Conservation (phyloP, 2,329 filamentous ascomycete species). For the Monilinia vaccinii-corymbosi region DNA sequence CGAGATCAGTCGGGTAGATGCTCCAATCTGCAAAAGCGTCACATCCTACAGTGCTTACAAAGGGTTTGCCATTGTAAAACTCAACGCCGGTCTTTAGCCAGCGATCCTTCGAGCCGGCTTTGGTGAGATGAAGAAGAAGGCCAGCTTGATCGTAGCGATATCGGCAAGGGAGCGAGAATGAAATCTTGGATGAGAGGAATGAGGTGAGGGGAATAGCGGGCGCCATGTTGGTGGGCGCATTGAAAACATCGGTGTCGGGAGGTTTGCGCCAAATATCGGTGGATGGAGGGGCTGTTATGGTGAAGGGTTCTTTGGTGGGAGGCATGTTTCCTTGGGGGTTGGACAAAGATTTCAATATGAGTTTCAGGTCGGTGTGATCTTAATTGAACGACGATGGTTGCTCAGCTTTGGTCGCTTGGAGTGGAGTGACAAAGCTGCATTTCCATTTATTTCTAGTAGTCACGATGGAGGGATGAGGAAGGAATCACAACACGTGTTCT, state of each 20-base stretch:
- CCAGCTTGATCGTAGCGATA: conserved; percentile 8
- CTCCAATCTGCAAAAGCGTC: conserved; percentile 2
- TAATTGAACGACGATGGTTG: background rate
- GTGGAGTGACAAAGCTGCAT: background rate
- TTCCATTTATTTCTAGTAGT: background rate
- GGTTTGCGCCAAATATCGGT: conserved; percentile 9
- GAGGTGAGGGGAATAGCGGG: background rate
- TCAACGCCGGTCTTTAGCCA: conserved; percentile 8
- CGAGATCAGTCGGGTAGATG: background rate
- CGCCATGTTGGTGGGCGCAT: background rate
- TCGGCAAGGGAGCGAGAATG: conserved; percentile 1
- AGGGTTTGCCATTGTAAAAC: background rate
- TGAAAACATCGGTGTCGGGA: conserved; percentile 2
- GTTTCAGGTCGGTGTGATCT: background rate
- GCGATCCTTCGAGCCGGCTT: background rate
- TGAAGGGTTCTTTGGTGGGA: conserved; percentile 2
- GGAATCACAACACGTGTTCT: background rate
- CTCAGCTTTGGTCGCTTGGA: background rate
- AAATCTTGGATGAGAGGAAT: background rate
- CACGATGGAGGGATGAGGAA: background rate
- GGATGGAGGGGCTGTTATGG: background rate
- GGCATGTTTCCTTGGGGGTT: background rate
- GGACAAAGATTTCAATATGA: background rate
- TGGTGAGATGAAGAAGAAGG: conserved; percentile 1
- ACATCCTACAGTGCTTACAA: conserved; percentile 3